Base-by-base conservation (phyloP, 768 basidiomycete species). In the Albatrellus ellisii region DNA sequence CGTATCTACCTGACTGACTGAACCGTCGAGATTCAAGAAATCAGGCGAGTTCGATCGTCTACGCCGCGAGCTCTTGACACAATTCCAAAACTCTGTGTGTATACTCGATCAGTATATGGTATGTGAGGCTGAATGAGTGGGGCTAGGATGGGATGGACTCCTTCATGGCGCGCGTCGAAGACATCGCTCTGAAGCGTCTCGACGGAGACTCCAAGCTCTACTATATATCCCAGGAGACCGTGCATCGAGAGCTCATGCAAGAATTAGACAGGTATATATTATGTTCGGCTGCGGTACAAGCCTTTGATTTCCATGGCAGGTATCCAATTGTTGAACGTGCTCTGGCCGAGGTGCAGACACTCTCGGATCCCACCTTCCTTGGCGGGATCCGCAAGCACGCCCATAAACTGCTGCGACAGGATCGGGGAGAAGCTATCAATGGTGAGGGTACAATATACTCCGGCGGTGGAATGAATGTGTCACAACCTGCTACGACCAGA, bases 41-140 rank as follows among this genome's bases (percentile, higher is more conserved):
- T 79, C 79, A 3, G 80, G 81, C 36, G 78, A 83, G 58, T 82
- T 82, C 50, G 79, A 82, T 46, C 72, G 75, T 22, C 56, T 82
- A 47, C 69, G 80, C 31, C 69, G 72, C 31, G 75, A 83, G 53
- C 61, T 83, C 12, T 56, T 82, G 37, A 48, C 64, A 4, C 64
- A 74, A 53, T 79, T 80, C 56, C 70, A 75, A 49, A 66, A 61
- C 48, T 70, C 72, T 52, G 79, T 79, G 56, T 46, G 71, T 39
- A 20, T 26, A 15, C 10, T 26, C 10, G 37, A 12, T 15, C 20
- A 10, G 35, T 36, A n/a, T 36, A 18, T 20, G n/a, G 17, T 9
- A 21, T 22, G 36, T n/a, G 11, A 17, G 18, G 15, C 12, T 14
- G 17, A 3, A 18, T 21, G 14, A 8, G 10, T 36, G 15, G 8